phyloP scores from a whole-genome alignment of 202 grass and related monocot genomes.

The Digitaria exilis region DNA sequence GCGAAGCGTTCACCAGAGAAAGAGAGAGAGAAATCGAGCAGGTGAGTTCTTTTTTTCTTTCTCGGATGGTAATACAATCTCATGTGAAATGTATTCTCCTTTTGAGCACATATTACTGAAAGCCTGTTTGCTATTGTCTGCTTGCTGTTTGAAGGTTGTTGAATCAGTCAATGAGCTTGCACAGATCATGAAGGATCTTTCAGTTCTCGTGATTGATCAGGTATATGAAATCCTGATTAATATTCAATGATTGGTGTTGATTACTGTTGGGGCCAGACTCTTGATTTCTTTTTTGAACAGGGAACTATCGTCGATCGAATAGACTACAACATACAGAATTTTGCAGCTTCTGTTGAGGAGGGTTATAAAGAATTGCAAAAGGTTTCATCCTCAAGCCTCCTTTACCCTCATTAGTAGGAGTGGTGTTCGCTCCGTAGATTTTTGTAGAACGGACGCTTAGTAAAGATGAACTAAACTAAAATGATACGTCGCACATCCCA shows the following conservation, averaged over 20 bases:
- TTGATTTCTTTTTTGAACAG: conserved; percentile 53
- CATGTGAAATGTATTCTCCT: neutral
- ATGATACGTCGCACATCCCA: neutral
- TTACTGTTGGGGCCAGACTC: conserved; percentile 21
- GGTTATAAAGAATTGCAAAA: conserved; percentile 89
- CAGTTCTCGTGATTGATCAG: conserved; percentile 98
- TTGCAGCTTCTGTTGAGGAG: conserved; percentile 87
- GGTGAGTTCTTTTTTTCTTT: conserved; percentile 45
- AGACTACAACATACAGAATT: conserved; percentile 93
- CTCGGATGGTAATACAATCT: neutral
- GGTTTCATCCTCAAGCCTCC: conserved; percentile 43
- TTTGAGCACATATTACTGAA: neutral
- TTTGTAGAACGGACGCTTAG: neutral
- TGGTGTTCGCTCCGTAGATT: neutral
- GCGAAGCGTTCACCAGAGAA: conserved; percentile 92
- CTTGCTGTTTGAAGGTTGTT: conserved; percentile 72
- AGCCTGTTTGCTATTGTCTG: conserved; percentile 2
- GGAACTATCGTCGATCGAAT: conserved; percentile 93
- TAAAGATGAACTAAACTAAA: neutral
- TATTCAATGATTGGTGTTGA: conserved; percentile 15
- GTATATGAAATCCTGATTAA: conserved; percentile 48
- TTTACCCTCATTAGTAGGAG: neutral
- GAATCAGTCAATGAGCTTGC: conserved; percentile 96
- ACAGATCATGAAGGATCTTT: no score
- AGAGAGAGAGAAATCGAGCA: conserved; percentile 94